Percentiles rank a stretch among this genome's conserved stretches.
Evolutionary conservation across 73 alveolate genomes (phyloP).

Genomic region (Paramecium tetraurelia): DNA sequence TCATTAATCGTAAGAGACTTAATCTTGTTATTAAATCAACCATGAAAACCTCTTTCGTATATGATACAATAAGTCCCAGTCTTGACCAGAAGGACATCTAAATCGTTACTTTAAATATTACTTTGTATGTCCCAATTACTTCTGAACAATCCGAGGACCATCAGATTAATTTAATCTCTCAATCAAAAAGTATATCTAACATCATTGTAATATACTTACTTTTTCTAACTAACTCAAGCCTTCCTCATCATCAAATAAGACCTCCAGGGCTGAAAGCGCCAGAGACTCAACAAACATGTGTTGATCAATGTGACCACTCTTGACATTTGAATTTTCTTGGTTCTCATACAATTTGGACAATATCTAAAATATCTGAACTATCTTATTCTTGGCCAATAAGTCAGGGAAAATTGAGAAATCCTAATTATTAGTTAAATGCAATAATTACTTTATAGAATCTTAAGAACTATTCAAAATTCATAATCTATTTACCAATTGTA

Average conservation of each 20-base stretch:
- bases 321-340: slow-evolving; percentile 39
- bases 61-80: slow-evolving; percentile 28
- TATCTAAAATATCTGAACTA: slow-evolving; percentile 64
- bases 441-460: slow-evolving; percentile 64
- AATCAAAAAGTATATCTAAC: slow-evolving; percentile 62
- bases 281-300: slow-evolving; percentile 83
- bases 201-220: neutral
- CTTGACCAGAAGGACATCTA: slow-evolving; percentile 38
- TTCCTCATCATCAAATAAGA: slow-evolving; percentile 73
- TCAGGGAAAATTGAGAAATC: slow-evolving; percentile 79
- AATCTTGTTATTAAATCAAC: neutral
- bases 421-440: neutral
- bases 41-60: neutral
- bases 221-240: slow-evolving; percentile 67
- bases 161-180: slow-evolving; percentile 81
- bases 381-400: slow-evolving; percentile 64
- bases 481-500: slow-evolving; percentile 55
- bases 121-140: slow-evolving; percentile 62
- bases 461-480: slow-evolving; percentile 64
- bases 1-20: neutral
- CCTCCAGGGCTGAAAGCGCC: slow-evolving; percentile 77
- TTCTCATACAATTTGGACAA: slow-evolving; percentile 62
- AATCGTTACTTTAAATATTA: neutral
- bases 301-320: slow-evolving; percentile 74
- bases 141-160: slow-evolving; percentile 75